Base-by-base conservation (phyloP, 1,284 basidiomycete genomes). In the Peniophora sp. region DNA sequence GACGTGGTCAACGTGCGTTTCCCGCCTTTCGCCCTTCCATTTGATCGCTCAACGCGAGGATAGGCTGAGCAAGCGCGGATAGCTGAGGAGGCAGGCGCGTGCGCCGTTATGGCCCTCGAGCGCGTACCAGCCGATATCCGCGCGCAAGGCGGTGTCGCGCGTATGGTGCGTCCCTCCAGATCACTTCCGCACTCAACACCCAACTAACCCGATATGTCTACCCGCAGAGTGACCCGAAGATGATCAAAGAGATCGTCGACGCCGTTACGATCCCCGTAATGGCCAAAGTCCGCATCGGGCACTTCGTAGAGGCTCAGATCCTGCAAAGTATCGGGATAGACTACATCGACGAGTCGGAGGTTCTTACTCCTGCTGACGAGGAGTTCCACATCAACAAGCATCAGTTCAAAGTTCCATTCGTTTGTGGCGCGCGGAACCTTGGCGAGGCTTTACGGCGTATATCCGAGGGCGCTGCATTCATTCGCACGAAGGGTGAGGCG, bases 311-410 rank as follows among this genome's bases (percentile, higher is more conserved):
- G 71, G 92, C 92, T 5, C 92, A 95, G 87, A 97, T 99, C 62
- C 73, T 98, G 32, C 93, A 98, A 78, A 81, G 85, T 18, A 79
- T 97, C 63, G 95, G 96, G 10, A 88, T 97, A 49, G 96, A 99
- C 72, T 99, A 98, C 71, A 97, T 99, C 60, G 97, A 99, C 68
- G 92, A 93, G 71, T 93, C 87, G 15, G 96, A 98, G 70, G 97
- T 99, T 47, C 78, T 99, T 53, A 97, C 97, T 0, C 92, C 93
- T 43, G 97, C 96, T 24, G 97, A 95, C 64, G 90, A 94, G 51
- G 85, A 92, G 61, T 75, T 81, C 66, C 72, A 72, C 68, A 85
- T 89, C 74, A 91, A 91, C 73, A 96, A 96, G 71, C 92, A 95
- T 68, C 74, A 76, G 24, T 96, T 87, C 79, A 94, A 93, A 68